phyloP scores from a whole-genome alignment of 768 basidiomycete species.

The Cytidiella melzeri region DNA sequence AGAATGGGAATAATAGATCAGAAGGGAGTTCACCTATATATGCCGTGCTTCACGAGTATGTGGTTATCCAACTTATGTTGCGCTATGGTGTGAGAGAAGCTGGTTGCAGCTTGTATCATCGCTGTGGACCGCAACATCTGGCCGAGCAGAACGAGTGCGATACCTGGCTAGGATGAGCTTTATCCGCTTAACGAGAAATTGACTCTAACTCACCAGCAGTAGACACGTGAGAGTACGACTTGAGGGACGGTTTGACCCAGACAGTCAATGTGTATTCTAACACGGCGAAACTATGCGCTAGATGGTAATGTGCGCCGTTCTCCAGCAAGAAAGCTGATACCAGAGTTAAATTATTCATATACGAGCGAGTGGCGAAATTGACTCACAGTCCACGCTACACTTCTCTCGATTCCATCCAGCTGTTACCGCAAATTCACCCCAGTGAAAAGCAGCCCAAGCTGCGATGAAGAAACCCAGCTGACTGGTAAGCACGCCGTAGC shows the following conservation, averaged over 20 bases:
- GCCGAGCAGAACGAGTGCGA: conserved; percentile 56
- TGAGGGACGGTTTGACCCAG: conserved; percentile 61
- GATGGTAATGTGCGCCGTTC: conserved; percentile 80
- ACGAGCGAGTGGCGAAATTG: not conserved
- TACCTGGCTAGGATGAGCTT: conserved; percentile 39
- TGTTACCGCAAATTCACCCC: conserved; percentile 91
- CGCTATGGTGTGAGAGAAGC: conserved; percentile 89
- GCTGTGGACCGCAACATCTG: conserved; percentile 80
- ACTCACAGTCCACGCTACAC: conserved; percentile 89
- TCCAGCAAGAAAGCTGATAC: conserved; percentile 83
- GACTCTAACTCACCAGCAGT: conserved; percentile 41
- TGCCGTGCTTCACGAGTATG: conserved; percentile 77
- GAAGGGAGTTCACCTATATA: conserved; percentile 89
- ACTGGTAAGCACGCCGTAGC: conserved; percentile 59
- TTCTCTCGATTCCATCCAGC: conserved; percentile 94
- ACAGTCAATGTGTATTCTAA: conserved; percentile 71
- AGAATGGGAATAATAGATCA: too few species aligned
- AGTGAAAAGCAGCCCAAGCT: conserved; percentile 84
- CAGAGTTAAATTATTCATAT: not conserved
- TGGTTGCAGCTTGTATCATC: conserved; percentile 95
- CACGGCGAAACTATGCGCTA: conserved; percentile 75
- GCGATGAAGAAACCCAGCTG: conserved; percentile 82
- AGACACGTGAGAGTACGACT: conserved; percentile 53
- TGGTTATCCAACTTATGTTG: conserved; percentile 69
- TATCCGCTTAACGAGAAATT: not conserved